Evolutionary conservation across 192 early-diverging fungal species (phyloP).

Genomic region (Backusella psychrophila): DNA sequence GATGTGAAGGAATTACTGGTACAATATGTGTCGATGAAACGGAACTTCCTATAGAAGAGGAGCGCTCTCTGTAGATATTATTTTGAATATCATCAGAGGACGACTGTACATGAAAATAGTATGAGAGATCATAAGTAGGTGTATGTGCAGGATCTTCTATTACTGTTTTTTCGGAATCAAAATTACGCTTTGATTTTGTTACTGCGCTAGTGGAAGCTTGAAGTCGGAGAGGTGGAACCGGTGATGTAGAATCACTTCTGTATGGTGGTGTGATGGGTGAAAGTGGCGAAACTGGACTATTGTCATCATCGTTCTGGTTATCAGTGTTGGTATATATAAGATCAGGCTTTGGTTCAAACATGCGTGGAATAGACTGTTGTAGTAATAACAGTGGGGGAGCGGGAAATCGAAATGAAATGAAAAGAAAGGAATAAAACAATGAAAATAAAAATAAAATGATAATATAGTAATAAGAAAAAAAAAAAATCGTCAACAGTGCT

Average conservation of each 20-base stretch:
- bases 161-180: background rate
- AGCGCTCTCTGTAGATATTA: background rate
- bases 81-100: conserved; percentile 1
- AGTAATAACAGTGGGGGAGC: background rate
- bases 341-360: background rate
- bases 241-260: background rate
- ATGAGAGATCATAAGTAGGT: conserved; percentile 11
- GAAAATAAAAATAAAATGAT: background rate
- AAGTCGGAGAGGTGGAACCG: background rate
- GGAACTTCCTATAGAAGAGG: background rate
- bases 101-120: conserved; percentile 3
- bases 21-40: background rate
- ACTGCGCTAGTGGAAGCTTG: background rate
- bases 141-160: background rate
- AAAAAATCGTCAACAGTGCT: background rate
- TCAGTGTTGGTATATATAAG: background rate
- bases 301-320: background rate
- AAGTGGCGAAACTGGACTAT: background rate
- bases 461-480: background rate
- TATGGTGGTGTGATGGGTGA: background rate
- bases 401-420: background rate
- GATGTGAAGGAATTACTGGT: background rate
- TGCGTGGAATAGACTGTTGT: background rate
- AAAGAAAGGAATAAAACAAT: background rate
- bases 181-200: background rate